Base-by-base conservation (phyloP, 2,329 filamentous ascomycete genomes). In the Epichloe elymi region DNA sequence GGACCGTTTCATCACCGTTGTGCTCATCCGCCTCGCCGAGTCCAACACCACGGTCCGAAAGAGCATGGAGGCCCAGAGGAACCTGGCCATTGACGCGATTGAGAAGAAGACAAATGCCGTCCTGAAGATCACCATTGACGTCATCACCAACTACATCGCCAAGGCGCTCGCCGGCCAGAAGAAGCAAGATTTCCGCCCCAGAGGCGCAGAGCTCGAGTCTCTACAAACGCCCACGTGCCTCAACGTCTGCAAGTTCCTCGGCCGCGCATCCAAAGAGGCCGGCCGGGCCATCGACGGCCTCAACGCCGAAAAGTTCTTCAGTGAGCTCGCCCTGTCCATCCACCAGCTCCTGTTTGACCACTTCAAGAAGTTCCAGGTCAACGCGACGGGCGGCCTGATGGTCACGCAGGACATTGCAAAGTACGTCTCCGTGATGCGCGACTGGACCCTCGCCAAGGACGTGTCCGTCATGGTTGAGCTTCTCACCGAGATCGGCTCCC, bases 391-490 rank as follows among this genome's bases (percentile, higher is more conserved):
- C 54, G 93, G 89, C 2, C 79, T 98, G 45, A 93, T 96, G 79
- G 88, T 97, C 26, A 91, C 86, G 37, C 95, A 97, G 70, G 93
- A 98, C 64, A 90, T 97, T 65, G 88, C 88, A 37, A 89, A 88
- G 63, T 98, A 98, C 66, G 86, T 87, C 8, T 85, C 90, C 54
- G 80, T 95, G 11, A 75, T 98, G 57, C 82, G 87, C 55, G 82
- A 82, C 36, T 97, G 89, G 88, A 79, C 85, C 30, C 73, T 90
- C 40, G 75, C 78, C 49, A 83, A 82, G 59, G 80, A 86, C 40
- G 80, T 82, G 46, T 77, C 79, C 58, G 75, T 76, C 23, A 79
- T 80, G 50, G 79, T 96, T 57, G 91, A 98, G 70, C 79, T 95
- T 44, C 70, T 98, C 54, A 84, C 88, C 26, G 93, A 98, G 72